Percentiles rank a stretch among this genome's conserved stretches.
These are phyloP conservation scores for Phytophthora palmivora DNA, from an alignment of 352 stramenopile genomes.

Conservation along the genomic window DNA sequence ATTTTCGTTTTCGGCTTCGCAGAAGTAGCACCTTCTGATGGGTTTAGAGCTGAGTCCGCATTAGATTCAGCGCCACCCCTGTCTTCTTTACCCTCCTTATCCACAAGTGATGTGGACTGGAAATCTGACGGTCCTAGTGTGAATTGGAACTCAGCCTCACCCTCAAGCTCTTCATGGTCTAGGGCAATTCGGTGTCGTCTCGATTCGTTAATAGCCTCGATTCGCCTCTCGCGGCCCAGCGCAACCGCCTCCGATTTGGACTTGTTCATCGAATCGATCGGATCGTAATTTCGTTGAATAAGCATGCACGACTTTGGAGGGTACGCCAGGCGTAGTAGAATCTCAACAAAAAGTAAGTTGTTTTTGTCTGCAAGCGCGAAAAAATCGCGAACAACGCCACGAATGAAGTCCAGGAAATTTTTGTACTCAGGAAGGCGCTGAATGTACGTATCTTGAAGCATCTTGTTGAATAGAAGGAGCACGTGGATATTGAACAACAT, in stretches of 20 bases:
- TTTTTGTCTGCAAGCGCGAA: slow-evolving; percentile 85
- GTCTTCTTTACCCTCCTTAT: slow-evolving; percentile 43
- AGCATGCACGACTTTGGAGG: slow-evolving; percentile 70
- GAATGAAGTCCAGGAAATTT: slow-evolving; percentile 84
- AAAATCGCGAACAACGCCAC: slow-evolving; percentile 77
- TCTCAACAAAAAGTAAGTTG: slow-evolving; percentile 81
- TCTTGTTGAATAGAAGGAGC: slow-evolving; percentile 81
- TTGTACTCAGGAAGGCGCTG: slow-evolving; percentile 64
- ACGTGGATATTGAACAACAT: slow-evolving; percentile 89
- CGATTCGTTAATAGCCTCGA: slow-evolving; percentile 67
- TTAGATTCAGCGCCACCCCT: slow-evolving; percentile 40
- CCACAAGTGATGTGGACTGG: slow-evolving; percentile 56
- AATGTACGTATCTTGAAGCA: slow-evolving; percentile 84
- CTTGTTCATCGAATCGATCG: slow-evolving; percentile 65
- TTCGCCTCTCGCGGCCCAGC: slow-evolving; percentile 60
- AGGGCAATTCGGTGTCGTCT: slow-evolving; percentile 74
- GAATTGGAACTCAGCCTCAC: slow-evolving; percentile 85
- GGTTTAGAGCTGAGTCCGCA: slow-evolving; percentile 8
- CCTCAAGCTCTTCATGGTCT: slow-evolving; percentile 81
- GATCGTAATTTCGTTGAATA: slow-evolving; percentile 81
- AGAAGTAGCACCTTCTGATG: slow-evolving; percentile 12
- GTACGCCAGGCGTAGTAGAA: slow-evolving; percentile 74
- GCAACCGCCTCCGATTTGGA: slow-evolving; percentile 71
- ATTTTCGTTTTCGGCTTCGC: slow-evolving; percentile 34
- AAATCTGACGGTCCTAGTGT: slow-evolving; percentile 68